These are phyloP conservation scores for Backusella psychrophila DNA, from an alignment of 192 early-diverging fungal species.

Conservation along the genomic window DNA sequence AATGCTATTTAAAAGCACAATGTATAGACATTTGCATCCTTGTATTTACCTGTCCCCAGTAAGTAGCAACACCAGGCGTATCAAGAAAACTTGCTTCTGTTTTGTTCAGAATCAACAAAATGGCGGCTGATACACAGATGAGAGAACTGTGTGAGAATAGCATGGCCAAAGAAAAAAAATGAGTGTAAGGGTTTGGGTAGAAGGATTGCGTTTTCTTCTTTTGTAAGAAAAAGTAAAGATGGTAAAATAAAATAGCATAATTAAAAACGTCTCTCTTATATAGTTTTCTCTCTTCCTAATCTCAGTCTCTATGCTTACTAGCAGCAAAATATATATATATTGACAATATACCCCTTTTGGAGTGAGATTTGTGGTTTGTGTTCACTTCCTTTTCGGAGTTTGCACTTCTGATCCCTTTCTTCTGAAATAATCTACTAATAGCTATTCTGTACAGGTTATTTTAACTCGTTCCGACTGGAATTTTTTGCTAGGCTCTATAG, in stretches of 20 bases:
- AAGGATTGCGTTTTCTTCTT: not conserved
- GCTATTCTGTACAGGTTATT: not conserved
- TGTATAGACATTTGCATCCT: not conserved
- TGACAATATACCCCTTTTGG: not conserved
- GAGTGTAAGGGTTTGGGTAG: not conserved
- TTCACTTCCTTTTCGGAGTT: not conserved
- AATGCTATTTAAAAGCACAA: not conserved
- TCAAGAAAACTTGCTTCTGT: not conserved
- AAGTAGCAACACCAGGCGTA: not conserved
- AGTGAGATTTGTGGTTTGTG: not conserved
- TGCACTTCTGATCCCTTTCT: not conserved
- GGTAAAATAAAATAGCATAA: not conserved
- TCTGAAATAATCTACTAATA: not conserved
- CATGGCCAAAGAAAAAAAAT: not conserved
- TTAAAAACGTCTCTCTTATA: not conserved
- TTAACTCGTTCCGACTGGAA: not conserved
- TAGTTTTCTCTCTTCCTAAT: not conserved
- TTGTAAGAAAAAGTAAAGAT: not conserved
- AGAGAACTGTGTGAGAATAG: not conserved
- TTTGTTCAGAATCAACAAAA: not conserved
- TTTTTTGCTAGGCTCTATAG: not conserved
- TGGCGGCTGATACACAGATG: not conserved
- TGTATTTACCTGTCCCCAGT: slow-evolving; percentile 7
- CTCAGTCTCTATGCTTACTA: not conserved
- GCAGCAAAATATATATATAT: not conserved